Conservation (phyloP, 1,284 basidiomycete species). For the Limonomyces culmigenus region DNA sequence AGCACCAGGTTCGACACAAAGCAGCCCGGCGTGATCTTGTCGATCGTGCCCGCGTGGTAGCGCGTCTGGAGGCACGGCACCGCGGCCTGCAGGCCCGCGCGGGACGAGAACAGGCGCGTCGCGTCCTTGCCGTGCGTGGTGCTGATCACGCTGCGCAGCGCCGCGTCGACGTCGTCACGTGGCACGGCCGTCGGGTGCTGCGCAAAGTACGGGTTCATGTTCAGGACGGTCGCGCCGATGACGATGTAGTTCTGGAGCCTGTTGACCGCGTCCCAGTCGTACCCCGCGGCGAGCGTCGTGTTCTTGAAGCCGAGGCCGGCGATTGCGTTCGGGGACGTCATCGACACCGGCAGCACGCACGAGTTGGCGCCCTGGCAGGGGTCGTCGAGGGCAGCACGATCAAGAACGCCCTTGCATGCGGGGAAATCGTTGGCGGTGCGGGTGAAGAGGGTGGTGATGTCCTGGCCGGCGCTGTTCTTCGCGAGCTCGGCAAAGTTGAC, state of each 20-base stretch:
- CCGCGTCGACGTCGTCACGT: constrained; percentile 68
- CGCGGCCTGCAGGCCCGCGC: constrained; percentile 44
- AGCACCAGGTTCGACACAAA: constrained; percentile 84
- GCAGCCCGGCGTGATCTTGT: constrained; percentile 93
- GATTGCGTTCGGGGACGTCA: constrained; percentile 43
- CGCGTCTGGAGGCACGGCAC: constrained; percentile 71
- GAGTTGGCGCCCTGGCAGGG: constrained; percentile 44
- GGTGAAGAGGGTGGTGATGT: constrained; percentile 77
- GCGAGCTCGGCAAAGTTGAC: constrained; percentile 49
- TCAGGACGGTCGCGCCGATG: constrained; percentile 86
- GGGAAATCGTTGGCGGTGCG: constrained; percentile 49
- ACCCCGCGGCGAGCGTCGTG: constrained; percentile 58
- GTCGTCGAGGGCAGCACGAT: constrained; percentile 54
- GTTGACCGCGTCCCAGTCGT: constrained; percentile 77
- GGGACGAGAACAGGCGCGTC: constrained; percentile 71
- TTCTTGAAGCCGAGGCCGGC: constrained; percentile 41
- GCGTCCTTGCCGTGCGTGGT: constrained; percentile 69
- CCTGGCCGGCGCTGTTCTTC: constrained; percentile 52
- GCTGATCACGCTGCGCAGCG: constrained; percentile 64
- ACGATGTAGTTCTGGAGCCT: constrained; percentile 61
- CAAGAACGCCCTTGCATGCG: constrained; percentile 41
- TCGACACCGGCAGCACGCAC: constrained; percentile 43
- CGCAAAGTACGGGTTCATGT: constrained; percentile 77
- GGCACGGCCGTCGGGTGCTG: constrained; percentile 54
- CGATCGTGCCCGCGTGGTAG: constrained; percentile 88